Evolutionary conservation across 177 flowering plant genomes (phyloP).

Genomic region (Vitis hybrid): DNA sequence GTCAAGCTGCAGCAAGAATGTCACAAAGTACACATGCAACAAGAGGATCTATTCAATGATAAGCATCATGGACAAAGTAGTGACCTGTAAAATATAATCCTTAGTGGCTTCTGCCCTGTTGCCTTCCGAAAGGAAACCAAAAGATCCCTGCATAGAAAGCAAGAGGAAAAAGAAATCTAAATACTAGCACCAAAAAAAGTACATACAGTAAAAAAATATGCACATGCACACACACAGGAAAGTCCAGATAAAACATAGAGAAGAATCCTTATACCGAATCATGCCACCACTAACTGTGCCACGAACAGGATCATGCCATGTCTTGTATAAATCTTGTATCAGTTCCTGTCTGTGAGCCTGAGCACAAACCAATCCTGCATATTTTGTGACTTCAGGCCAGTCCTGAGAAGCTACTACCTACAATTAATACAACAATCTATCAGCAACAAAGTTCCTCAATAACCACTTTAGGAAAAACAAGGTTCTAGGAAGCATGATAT

Average conservation of each 20-base stretch:
- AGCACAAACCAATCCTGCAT: conserved; percentile 74
- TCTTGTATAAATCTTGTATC: conserved; percentile 70
- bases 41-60: background rate
- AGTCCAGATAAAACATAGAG: background rate
- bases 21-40: background rate
- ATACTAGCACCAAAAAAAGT: background rate
- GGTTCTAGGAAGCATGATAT: background rate
- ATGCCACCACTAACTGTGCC: conserved; percentile 94
- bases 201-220: background rate
- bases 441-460: conserved; percentile 3
- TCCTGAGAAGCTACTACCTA: conserved; percentile 86
- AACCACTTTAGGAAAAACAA: background rate
- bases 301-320: conserved; percentile 64
- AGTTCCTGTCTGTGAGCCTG: conserved; percentile 79
- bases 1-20: background rate
- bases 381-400: conserved; percentile 80
- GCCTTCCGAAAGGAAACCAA: conserved; percentile 85
- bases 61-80: background rate
- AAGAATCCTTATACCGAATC: conserved; percentile 56
- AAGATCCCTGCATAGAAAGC: conserved; percentile 60
- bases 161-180: background rate
- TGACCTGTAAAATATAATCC: conserved; percentile 94
- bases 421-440: conserved; percentile 18
- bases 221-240: background rate
- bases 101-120: conserved; percentile 85